Conservation (phyloP, 257 asterid species). For the Gynochthodes officinalis region DNA sequence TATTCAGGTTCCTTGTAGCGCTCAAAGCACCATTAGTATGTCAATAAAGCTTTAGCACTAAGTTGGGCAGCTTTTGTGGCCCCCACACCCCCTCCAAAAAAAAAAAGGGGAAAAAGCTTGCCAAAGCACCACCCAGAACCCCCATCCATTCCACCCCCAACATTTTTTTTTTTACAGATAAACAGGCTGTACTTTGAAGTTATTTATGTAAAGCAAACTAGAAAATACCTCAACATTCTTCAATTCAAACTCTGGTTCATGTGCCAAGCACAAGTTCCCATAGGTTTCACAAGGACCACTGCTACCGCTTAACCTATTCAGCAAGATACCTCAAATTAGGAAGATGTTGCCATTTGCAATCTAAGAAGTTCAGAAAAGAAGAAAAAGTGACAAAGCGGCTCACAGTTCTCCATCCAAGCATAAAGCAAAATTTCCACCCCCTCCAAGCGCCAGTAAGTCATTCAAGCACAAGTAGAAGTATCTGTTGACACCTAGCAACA, state of each 20-base stretch:
- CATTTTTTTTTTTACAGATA: too few species aligned
- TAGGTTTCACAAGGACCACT: conserved; percentile 96
- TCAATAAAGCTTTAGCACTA: background rate
- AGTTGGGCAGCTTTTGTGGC: background rate
- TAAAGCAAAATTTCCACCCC: conserved; percentile 83
- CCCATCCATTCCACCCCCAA: too few species aligned
- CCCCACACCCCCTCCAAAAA: background rate
- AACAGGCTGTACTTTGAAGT: background rate
- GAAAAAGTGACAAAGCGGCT: conserved; percentile 25
- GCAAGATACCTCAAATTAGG: background rate
- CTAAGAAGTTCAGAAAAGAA: background rate
- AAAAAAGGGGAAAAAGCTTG: too few species aligned
- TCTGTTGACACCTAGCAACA: conserved; percentile 72
- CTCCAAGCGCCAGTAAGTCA: conserved; percentile 90
- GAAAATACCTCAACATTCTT: conserved; percentile 79
- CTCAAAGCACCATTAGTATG: background rate
- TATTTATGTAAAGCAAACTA: background rate
- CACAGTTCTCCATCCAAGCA: conserved; percentile 85
- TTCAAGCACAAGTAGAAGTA: conserved; percentile 82
- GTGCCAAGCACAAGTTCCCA: conserved; percentile 84
- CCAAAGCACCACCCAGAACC: too few species aligned
- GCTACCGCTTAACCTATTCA: conserved; percentile 66
- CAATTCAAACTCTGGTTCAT: conserved; percentile 72
- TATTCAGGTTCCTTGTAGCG: background rate
- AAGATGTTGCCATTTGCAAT: background rate